Percentiles rank a stretch among this genome's conserved stretches.
These are phyloP conservation scores for Vanrija humicola DNA, from an alignment of 1,284 basidiomycete genomes.

Conservation along the genomic window DNA sequence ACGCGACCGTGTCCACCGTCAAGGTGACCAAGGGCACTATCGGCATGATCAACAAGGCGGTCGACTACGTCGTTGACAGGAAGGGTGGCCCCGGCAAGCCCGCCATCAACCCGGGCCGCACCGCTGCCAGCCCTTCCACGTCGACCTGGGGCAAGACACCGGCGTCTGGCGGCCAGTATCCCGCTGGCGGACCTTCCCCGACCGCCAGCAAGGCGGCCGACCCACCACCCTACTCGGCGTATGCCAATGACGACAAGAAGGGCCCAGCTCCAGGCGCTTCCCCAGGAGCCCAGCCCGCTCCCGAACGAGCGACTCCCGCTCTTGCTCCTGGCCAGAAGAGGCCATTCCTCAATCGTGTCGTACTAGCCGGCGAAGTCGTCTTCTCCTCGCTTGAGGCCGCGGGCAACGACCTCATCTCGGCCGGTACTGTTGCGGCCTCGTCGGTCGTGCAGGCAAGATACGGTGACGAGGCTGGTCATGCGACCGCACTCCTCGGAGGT, in stretches of 20 bases:
- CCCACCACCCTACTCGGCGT: too few relatives aligned
- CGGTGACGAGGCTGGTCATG: constrained; percentile 61
- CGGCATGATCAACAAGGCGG: constrained; percentile 55
- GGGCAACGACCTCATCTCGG: constrained; percentile 59
- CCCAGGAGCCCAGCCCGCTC: background rate
- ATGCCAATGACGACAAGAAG: too few relatives aligned
- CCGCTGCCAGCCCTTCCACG: background rate
- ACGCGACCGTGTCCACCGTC: constrained; percentile 62
- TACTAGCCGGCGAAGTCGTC: constrained; percentile 68
- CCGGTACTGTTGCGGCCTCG: constrained; percentile 57
- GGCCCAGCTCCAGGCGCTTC: background rate
- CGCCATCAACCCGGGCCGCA: background rate
- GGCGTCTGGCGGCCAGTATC: too few relatives aligned
- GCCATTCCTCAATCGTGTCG: constrained; percentile 52
- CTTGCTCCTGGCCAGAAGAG: constrained; percentile 27
- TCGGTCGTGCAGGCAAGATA: constrained; percentile 60
- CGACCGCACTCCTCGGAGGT: constrained; percentile 59
- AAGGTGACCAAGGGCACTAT: constrained; percentile 63
- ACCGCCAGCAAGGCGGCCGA: too few relatives aligned
- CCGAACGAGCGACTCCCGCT: background rate
- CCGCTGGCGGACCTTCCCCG: too few relatives aligned
- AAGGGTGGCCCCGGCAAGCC: background rate
- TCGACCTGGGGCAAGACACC: background rate
- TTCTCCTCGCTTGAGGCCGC: constrained; percentile 67
- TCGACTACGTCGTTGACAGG: constrained; percentile 52